phyloP scores from a whole-genome alignment of 176 grass and related monocot species.

The Oryza nivara region DNA sequence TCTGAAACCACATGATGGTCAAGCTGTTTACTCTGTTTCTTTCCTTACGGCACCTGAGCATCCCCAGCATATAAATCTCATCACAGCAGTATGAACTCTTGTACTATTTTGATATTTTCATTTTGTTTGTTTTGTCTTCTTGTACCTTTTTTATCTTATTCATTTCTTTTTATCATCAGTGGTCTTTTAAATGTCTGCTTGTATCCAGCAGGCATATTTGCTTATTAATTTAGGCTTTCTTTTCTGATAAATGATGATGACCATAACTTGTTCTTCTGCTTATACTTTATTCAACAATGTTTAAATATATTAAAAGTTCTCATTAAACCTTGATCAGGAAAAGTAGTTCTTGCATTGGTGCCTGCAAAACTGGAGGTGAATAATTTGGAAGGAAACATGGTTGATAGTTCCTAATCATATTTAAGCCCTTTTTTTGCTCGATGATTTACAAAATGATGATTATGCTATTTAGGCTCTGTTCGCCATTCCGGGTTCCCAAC shows the following conservation, averaged over 20 bases:
- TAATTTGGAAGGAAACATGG: constrained; percentile 1
- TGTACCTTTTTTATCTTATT: not conserved
- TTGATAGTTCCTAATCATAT: constrained; percentile 20
- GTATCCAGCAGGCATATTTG: not conserved
- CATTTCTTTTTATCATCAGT: not conserved
- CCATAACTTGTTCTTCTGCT: constrained; percentile 1
- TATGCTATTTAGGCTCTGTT: not conserved
- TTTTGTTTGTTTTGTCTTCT: constrained; percentile 1
- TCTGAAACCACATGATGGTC: constrained; percentile 77
- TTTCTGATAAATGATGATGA: constrained; percentile 22
- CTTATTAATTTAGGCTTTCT: not conserved
- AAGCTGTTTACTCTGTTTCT: constrained; percentile 77
- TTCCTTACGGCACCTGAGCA: constrained; percentile 80
- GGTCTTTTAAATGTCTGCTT: not conserved
- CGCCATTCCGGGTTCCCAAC: too few relatives aligned
- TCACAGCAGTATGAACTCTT: constrained; percentile 81
- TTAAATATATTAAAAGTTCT: not conserved
- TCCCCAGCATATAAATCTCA: constrained; percentile 92
- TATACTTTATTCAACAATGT: not conserved
- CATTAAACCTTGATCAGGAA: not conserved
- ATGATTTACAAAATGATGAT: too few relatives aligned
- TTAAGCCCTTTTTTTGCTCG: not conserved
- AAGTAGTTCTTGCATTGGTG: not conserved
- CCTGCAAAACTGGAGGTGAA: constrained; percentile 14
- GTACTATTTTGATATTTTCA: not conserved